Base-by-base conservation (phyloP, 2,329 filamentous ascomycete genomes). In the Exophiala oligosperma region DNA sequence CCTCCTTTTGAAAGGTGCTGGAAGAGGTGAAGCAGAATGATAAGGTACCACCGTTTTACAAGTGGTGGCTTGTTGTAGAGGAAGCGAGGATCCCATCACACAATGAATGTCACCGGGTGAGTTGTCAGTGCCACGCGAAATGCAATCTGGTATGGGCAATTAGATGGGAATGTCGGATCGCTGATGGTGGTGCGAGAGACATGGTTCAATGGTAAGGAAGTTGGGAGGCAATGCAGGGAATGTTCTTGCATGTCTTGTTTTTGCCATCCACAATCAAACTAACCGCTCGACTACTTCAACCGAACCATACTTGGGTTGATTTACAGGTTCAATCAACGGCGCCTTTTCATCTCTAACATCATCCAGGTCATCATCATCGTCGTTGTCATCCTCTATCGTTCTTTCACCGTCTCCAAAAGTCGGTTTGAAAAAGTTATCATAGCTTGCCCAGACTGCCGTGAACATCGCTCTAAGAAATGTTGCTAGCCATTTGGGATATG, bases 321-420 rank as follows among this genome's bases (percentile, higher is more conserved):
- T 12, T n/a, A 48, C 46, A n/a, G 41, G 41, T 21, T 56, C 54
- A 49, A 61, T 50, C 55, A 65, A 49, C 26, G 54, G 63, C 23
- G 46, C 41, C 47, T 65, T 66, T 47, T 65, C 64, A 24, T 56
- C 48, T 28, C 59, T 49, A 12, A 56, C 12, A 3, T 28, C 55
- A 24, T 17, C 29, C n/a, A 32, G 11, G 21, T 35, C 37, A 28
- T 51, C 47, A 43, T 54, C 49, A 52, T 52, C 52, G 28, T 61
- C 60, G 6, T 60, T 54, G 5, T 17, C 38, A 40, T 65, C 59
- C 6, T 65, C 66, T 21, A 79, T 68, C 1, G 83, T 86, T 66
- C 84, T 83, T 79, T 97, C 93, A 0, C 94, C 94, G 69, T 97
- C 90, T 0, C 93, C 93, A 78, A 95, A 97, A 0, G 87, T 41